Evolutionary conservation across 139 green algal genomes (phyloP), one percentile per base, ranked within the genome.

Genomic region (Nannochloris sp.): DNA sequence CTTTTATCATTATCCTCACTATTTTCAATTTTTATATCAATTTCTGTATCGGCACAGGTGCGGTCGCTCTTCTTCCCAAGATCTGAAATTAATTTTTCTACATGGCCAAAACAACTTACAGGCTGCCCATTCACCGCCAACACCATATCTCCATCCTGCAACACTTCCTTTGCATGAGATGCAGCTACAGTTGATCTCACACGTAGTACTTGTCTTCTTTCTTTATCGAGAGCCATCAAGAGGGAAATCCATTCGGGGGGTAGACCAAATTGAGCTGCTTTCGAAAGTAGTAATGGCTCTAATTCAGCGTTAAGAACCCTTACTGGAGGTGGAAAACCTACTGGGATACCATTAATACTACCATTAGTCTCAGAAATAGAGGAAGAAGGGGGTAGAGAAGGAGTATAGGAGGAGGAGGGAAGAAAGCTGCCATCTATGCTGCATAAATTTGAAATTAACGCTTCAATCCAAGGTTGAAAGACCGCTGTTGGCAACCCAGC

Each of bases 81-180:
- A n/a, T n/a, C n/a, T n/a, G n/a, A n/a, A 2, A 70, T 67, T 45
- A 68, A 34, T 35, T 54, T 13, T 58, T 95, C 84, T 32, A 95
- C 78, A 54, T 86, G 82, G 0, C 45, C 32, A 55, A 87, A 93
- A 67, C 70, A 83, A 8, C 68, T 85, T 14, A 96, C 82, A 1
- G 86, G 81, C 23, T 70, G 63, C 24, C 79, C 79, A 39, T 71
- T 65, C 13, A 93, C 78, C 6, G 83, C 83, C 24, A 96, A 73
- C 32, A 96, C 33, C 69, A 95, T 83, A 72, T 96, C 89, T 0
- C 85, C 89, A 15, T 82, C 78, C 29, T 78, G 46, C 8, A 96
- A 79, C 15, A 88, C 75, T 19, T 53, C 19, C 12, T 59, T 42
- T 3, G 84, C 83, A 35, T 69, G 33, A 24, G 67, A 80, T 33